Conservation (phyloP, 2,329 filamentous ascomycete species). For the Waltergamsia citrina region DNA sequence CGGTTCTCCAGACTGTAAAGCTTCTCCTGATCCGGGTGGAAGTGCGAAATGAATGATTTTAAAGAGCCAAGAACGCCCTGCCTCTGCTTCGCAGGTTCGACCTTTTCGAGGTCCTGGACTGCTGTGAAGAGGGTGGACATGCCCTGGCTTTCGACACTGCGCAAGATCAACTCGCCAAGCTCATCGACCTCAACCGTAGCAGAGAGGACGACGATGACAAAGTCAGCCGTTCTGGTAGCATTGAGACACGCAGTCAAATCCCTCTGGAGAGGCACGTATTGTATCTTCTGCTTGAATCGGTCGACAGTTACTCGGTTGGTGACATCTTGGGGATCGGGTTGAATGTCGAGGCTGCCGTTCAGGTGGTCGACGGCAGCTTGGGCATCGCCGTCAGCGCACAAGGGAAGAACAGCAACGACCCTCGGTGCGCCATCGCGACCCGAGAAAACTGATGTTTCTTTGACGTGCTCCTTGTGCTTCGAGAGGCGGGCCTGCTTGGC, state of each 20-base stretch:
- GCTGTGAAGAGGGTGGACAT: constrained; percentile 86
- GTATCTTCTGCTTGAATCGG: constrained; percentile 88
- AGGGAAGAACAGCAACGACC: constrained; percentile 78
- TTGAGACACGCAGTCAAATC: constrained; percentile 74
- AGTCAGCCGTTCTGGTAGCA: constrained; percentile 81
- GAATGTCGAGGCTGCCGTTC: constrained; percentile 72
- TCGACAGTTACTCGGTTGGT: constrained; percentile 64
- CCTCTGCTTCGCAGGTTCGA: constrained; percentile 73
- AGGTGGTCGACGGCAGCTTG: constrained; percentile 58
- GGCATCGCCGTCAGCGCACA: constrained; percentile 65
- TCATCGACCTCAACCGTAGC: constrained; percentile 76
- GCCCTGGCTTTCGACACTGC: constrained; percentile 85
- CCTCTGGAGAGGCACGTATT: constrained; percentile 68
- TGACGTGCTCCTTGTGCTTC: constrained; percentile 76
- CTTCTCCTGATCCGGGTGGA: constrained; percentile 87
- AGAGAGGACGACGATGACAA: constrained; percentile 78
- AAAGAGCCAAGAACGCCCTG: constrained; percentile 71
- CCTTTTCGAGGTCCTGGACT: constrained; percentile 67
- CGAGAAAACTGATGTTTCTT: constrained; percentile 72
- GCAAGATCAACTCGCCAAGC: constrained; percentile 74
- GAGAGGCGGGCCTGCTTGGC: constrained; percentile 79
- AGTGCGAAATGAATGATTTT: constrained; percentile 88
- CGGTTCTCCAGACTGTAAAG: constrained; percentile 79
- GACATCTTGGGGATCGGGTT: constrained; percentile 50
- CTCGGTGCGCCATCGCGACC: constrained; percentile 80